Percentiles rank a stretch among this genome's conserved stretches.
Conservation (phyloP, 1,284 basidiomycete genomes). For the Ceratorhiza oryzae-sativae region DNA sequence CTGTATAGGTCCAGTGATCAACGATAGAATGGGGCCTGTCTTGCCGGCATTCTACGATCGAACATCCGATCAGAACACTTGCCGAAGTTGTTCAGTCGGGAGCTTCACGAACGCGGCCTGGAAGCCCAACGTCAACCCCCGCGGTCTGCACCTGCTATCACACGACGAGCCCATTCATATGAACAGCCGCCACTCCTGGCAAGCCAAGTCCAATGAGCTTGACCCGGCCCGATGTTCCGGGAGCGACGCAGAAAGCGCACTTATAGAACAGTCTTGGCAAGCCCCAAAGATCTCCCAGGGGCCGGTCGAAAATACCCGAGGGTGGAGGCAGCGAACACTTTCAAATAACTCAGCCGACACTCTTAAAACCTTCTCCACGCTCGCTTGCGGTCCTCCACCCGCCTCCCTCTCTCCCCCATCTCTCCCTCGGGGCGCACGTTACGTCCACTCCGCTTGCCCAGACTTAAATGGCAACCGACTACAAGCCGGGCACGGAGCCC, state of each 20-base stretch:
- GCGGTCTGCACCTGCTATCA: neutral
- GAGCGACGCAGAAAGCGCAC: neutral
- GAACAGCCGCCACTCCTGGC: neutral
- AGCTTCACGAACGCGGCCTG: neutral
- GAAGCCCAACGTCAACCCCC: neutral
- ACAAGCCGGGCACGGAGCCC: conserved; percentile 3
- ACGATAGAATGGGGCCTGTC: neutral
- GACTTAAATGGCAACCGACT: conserved; percentile 1
- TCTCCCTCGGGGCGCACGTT: neutral
- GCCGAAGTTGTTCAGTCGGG: neutral
- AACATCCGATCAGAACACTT: neutral
- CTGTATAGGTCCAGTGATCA: neutral
- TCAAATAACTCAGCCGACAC: neutral
- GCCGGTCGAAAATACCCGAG: conserved; percentile 17
- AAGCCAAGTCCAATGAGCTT: neutral
- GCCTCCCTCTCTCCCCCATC: conserved; percentile 1
- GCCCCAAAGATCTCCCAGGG: neutral
- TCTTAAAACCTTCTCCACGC: conserved; percentile 23
- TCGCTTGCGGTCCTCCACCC: conserved; percentile 12
- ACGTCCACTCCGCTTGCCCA: neutral
- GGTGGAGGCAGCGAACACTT: neutral
- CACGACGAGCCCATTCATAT: no score
- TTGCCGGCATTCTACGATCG: neutral
- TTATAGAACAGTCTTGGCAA: conserved; percentile 6
- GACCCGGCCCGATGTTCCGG: neutral